Percentiles rank a stretch among this genome's conserved stretches.
Conservation (phyloP, 768 basidiomycete genomes). For the Flagelloscypha sp. region DNA sequence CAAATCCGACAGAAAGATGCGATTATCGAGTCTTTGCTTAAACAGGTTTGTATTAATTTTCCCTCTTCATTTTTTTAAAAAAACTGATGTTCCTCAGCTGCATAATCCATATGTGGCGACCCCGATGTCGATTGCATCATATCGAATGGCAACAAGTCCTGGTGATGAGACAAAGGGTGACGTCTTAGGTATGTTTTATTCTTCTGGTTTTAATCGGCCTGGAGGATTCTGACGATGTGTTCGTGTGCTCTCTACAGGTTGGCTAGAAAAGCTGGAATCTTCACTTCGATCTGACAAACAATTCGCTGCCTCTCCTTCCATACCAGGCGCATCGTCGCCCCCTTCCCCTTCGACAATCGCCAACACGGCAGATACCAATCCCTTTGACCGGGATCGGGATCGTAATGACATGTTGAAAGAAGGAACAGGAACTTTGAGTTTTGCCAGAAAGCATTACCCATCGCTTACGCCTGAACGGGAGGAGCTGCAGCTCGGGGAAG, state of each 20-base stretch:
- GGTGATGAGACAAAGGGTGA: conserved; percentile 62
- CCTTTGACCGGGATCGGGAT: conserved; percentile 38
- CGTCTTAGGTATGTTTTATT: no score
- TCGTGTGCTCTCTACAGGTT: no score
- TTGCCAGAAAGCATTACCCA: no score
- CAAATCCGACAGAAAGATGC: conserved; percentile 84
- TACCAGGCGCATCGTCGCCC: conserved; percentile 34
- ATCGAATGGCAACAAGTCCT: conserved; percentile 69
- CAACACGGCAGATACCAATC: conserved; percentile 26
- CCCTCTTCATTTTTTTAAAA: background rate
- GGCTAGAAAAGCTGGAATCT: no score
- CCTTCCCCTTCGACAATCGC: conserved; percentile 37
- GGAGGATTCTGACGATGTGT: no score
- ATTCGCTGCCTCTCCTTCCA: conserved; percentile 53
- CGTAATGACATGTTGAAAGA: conserved; percentile 20
- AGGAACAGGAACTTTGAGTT: no score
- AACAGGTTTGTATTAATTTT: conserved; percentile 45
- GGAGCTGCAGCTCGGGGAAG: conserved; percentile 5
- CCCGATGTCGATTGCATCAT: conserved; percentile 71
- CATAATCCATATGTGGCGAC: conserved; percentile 79
- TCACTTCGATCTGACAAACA: no score
- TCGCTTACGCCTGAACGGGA: no score
- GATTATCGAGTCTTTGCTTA: conserved; percentile 77
- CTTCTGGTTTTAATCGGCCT: no score
- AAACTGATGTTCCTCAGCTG: conserved; percentile 34